Evolutionary conservation across 2,329 filamentous ascomycete genomes (phyloP).

Genomic region (Arthrobotrys sphaeroides): DNA sequence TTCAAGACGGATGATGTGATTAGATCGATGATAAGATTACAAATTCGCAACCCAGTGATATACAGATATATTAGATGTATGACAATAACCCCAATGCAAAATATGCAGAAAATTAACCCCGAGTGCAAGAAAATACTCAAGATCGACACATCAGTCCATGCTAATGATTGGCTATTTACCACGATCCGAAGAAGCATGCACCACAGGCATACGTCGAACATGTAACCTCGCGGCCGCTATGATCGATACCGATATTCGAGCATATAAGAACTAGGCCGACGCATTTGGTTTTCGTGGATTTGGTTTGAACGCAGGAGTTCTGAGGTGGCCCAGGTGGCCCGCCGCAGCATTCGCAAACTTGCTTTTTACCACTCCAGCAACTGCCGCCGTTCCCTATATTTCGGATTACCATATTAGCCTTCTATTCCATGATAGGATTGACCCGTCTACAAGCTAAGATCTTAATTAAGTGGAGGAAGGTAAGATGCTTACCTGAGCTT

Average conservation of each 20-base stretch:
- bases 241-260: conserved; percentile 8
- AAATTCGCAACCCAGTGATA: too few species aligned
- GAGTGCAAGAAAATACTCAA: neutral
- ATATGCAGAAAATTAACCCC: too few species aligned
- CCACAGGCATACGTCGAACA: conserved; percentile 44
- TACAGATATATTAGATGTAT: too few species aligned
- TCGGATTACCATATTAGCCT: neutral
- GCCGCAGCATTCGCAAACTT: conserved; percentile 29
- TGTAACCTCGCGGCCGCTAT: conserved; percentile 12
- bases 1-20: too few species aligned
- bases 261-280: conserved; percentile 26
- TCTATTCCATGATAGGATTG: neutral
- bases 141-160: too few species aligned
- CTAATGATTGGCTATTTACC: too few species aligned
- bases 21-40: too few species aligned
- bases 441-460: too few species aligned
- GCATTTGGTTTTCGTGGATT: conserved; percentile 13
- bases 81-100: too few species aligned
- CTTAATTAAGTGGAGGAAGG: too few species aligned
- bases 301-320: conserved; percentile 15
- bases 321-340: neutral
- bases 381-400: conserved; percentile 10
- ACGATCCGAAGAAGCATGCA: conserved; percentile 21
- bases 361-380: conserved; percentile 28
- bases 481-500: conserved; percentile 13